Conservation (phyloP, 371 early-diverging fungal genomes). For the Mortierella sp. region DNA sequence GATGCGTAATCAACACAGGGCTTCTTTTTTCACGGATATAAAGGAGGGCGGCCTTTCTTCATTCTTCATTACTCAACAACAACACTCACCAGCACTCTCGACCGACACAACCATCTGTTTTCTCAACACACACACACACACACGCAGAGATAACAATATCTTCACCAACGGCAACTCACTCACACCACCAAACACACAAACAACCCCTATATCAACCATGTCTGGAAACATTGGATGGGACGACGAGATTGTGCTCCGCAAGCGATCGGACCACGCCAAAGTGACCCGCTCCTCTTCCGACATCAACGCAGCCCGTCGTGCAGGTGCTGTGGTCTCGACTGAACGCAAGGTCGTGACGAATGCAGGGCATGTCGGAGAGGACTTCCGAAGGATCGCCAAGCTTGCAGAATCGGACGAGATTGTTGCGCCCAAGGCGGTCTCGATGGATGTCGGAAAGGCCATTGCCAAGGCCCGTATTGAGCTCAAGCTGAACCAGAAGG, state of each 20-base stretch:
- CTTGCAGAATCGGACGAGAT: conserved; percentile 91
- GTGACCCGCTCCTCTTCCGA: conserved; percentile 74
- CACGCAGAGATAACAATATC: too few relatives aligned
- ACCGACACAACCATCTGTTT: neutral
- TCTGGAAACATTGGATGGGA: conserved; percentile 74
- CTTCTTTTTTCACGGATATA: neutral
- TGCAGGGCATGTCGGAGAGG: conserved; percentile 77
- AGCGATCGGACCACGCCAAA: conserved; percentile 73
- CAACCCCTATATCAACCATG: conserved; percentile 8
- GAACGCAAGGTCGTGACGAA: conserved; percentile 79
- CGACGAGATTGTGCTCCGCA: conserved; percentile 80
- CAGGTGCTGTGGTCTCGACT: conserved; percentile 76
- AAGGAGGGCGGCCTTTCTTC: neutral
- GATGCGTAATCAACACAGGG: conserved; percentile 1
- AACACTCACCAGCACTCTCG: neutral
- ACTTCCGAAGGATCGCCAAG: conserved; percentile 84
- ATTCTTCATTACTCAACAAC: neutral
- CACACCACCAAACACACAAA: neutral
- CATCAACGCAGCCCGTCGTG: conserved; percentile 84
- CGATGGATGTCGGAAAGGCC: conserved; percentile 83
- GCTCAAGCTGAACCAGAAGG: conserved; percentile 89
- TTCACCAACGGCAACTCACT: neutral
- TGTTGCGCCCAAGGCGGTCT: conserved; percentile 77
- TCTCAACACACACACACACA: neutral
- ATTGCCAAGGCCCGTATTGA: conserved; percentile 85